Evolutionary conservation across 306 rosid species (phyloP), one percentile per base, ranked within the genome.

Genomic region (Hippophae rhamnoides): DNA sequence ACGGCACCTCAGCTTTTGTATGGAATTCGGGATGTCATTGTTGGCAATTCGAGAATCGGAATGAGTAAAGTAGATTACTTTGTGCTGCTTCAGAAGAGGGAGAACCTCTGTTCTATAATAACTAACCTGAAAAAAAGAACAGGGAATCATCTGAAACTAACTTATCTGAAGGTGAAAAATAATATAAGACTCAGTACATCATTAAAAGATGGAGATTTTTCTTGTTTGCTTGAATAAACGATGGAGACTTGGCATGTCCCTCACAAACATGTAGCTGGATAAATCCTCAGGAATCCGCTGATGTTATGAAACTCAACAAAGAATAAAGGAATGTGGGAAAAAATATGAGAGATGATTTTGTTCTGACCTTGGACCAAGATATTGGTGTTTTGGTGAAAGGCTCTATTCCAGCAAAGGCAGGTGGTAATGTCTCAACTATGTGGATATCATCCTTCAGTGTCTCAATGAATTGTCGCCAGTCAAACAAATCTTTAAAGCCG

Each of bases 401-500:
- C 74, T 81, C 88, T 12, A 78, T 59, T 69, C 84, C 85, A 23
- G 93, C 82, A 77, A 67, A 83, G 61, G 74, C 78, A 54, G 82
- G 70, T 52, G 96, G 95, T 69, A 92, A 76, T 56, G 68, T 66
- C 84, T 92, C 99, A 38, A 85, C 86, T 76, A 92, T 74, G 80
- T 82, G 88, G 75, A 92, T 59, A 69, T 88, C 96, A 63, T 88
- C 84, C 79, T 73, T 86, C 77, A 92, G 78, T 10, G 77, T 85
- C 78, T 88, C 69, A 40, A 92, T 79, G 69, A 92, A 92, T 69
- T 85, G 84, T 72, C 69, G 76, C 99, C 95, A 92, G 73, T 92
- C 89, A 78, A 92, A 92, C 73, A 92, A 82, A 79, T 92, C 96
- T 76, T 92, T 92, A 74, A 92, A 92, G 70, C 81, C 96, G 69